These are phyloP conservation scores for Cystofilobasidium bisporidii DNA, from an alignment of 768 basidiomycete genomes.

Conservation along the genomic window DNA sequence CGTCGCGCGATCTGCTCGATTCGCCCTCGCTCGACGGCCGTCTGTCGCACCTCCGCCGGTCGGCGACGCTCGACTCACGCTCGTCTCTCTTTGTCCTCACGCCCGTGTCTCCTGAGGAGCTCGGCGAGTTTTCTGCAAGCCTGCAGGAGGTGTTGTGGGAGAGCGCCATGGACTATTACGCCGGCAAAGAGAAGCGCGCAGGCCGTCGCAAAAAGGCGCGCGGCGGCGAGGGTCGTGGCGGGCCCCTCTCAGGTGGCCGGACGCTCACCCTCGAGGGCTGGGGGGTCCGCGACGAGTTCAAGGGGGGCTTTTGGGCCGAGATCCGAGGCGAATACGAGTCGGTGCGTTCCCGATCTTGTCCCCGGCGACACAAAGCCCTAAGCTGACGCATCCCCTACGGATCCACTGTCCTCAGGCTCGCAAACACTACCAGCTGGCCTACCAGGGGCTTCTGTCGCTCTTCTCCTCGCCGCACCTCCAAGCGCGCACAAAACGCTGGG, in stretches of 20 bases:
- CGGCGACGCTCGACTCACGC: slow-evolving; percentile 78
- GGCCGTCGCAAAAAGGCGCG: slow-evolving; percentile 25
- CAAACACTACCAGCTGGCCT: not conserved
- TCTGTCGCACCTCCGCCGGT: slow-evolving; percentile 73
- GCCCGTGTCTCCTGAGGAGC: slow-evolving; percentile 74
- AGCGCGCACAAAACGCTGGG: slow-evolving; percentile 93
- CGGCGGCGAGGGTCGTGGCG: slow-evolving; percentile 29
- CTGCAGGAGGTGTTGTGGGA: slow-evolving; percentile 83
- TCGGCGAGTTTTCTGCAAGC: slow-evolving; percentile 79
- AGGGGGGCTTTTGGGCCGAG: slow-evolving; percentile 93
- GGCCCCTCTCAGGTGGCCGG: slow-evolving; percentile 39
- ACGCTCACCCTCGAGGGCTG: slow-evolving; percentile 77
- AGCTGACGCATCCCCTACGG: slow-evolving; percentile 77
- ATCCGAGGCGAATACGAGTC: slow-evolving; percentile 86
- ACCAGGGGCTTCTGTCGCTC: slow-evolving; percentile 61
- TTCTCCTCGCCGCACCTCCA: slow-evolving; percentile 76
- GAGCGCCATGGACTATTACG: slow-evolving; percentile 84
- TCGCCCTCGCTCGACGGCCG: slow-evolving; percentile 73
- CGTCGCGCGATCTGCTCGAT: slow-evolving; percentile 78
- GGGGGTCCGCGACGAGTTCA: slow-evolving; percentile 95
- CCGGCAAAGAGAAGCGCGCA: slow-evolving; percentile 58
- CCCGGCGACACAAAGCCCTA: slow-evolving; percentile 45
- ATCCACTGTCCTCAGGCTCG: slow-evolving; percentile 52
- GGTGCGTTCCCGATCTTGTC: slow-evolving; percentile 48
- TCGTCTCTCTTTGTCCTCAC: slow-evolving; percentile 90